These are phyloP conservation scores for Eucalyptus victrix DNA, from an alignment of 345 rosid genomes.

Conservation along the genomic window DNA sequence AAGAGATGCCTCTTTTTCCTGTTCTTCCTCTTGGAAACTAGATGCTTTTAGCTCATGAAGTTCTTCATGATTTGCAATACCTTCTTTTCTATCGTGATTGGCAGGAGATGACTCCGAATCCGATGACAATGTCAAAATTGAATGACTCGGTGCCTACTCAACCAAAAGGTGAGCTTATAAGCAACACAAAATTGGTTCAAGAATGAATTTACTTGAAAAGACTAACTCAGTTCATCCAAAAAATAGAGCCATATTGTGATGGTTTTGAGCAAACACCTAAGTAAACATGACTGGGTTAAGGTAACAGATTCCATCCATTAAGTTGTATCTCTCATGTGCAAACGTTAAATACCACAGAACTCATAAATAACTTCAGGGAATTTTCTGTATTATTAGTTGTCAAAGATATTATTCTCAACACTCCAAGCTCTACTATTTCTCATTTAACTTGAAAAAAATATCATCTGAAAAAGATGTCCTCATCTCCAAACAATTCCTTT, in stretches of 20 bases:
- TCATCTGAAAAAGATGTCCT: not conserved
- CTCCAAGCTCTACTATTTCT: not conserved
- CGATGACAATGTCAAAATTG: constrained; percentile 43
- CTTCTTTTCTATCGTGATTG: constrained; percentile 2
- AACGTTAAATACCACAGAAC: not conserved
- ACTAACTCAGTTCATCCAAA: not conserved
- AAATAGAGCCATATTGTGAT: not conserved
- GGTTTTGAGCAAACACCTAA: not conserved
- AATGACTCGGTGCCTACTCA: constrained; percentile 28
- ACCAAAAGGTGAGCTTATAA: not conserved
- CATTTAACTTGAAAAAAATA: not conserved
- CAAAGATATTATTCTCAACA: not conserved
- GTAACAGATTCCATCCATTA: not conserved
- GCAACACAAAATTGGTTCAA: not conserved
- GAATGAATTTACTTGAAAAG: not conserved
- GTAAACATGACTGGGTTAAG: not conserved
- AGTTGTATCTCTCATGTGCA: not conserved
- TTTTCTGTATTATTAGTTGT: not conserved
- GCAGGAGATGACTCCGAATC: constrained; percentile 64
- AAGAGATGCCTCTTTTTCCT: constrained; percentile 16
- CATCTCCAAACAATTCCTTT: not conserved
- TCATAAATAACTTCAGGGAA: not conserved
- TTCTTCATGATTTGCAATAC: not conserved
- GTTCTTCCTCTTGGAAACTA: constrained; percentile 7
- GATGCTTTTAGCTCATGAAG: constrained; percentile 1